Evolutionary conservation across 2,329 filamentous ascomycete species (phyloP).

Genomic region (Leptodontidium sp.): DNA sequence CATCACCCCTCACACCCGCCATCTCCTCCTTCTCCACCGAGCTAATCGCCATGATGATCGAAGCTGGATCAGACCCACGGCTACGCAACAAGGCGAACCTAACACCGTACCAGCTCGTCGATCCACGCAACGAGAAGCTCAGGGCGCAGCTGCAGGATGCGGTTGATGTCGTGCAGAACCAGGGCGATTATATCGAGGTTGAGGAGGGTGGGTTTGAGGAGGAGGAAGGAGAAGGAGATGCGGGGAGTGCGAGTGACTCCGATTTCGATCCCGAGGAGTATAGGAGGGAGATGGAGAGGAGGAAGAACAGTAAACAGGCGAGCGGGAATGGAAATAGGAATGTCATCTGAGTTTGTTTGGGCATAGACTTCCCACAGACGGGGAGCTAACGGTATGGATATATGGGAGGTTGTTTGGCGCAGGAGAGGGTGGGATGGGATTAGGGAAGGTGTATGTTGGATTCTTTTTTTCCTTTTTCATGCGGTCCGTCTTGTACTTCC

Average conservation of each 20-base stretch:
- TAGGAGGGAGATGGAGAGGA: conserved; percentile 64
- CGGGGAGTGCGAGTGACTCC: conserved; percentile 69
- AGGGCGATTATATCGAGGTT: conserved; percentile 54
- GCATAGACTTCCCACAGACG: no score
- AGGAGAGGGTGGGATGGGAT: background rate
- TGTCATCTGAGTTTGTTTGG: background rate
- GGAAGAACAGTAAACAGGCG: conserved; percentile 51
- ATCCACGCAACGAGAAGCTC: conserved; percentile 72
- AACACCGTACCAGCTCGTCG: conserved; percentile 75
- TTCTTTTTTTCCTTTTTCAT: background rate
- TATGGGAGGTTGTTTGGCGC: background rate
- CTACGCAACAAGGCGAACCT: conserved; percentile 77
- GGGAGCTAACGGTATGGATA: background rate
- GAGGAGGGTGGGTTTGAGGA: conserved; percentile 40
- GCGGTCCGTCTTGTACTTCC: background rate
- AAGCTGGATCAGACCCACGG: conserved; percentile 74
- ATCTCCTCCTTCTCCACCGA: conserved; percentile 71
- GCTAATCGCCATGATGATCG: conserved; percentile 81
- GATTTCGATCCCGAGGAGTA: conserved; percentile 61
- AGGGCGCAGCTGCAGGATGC: conserved; percentile 72
- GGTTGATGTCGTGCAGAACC: conserved; percentile 69
- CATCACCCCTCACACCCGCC: conserved; percentile 49
- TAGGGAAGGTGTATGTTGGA: conserved; percentile 4
- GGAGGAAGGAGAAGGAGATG: conserved; percentile 60
- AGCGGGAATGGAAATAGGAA: conserved; percentile 22